Conservation (phyloP, 768 basidiomycete species). For the Auricularia auricula-judae region DNA sequence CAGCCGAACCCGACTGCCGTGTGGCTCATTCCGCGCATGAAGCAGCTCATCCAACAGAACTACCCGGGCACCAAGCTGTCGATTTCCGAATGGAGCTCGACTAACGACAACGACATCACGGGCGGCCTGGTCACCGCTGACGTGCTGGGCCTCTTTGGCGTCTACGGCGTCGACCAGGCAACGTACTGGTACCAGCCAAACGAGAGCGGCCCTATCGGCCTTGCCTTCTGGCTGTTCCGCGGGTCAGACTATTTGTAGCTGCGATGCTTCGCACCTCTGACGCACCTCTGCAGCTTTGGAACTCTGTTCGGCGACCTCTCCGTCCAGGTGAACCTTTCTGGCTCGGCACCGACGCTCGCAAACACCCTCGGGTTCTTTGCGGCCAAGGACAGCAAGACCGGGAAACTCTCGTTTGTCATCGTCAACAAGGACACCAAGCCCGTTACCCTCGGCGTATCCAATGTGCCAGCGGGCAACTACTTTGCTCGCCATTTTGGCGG, state of each 20-base stretch:
- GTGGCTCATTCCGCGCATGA: conserved; percentile 38
- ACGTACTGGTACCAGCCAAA: conserved; percentile 36
- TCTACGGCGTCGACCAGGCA: conserved; percentile 36
- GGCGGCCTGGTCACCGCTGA: conserved; percentile 45
- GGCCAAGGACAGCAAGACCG: conserved; percentile 22
- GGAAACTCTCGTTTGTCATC: conserved; percentile 32
- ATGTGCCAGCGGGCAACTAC: conserved; percentile 38
- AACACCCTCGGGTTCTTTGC: conserved; percentile 37
- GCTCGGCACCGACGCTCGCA: conserved; percentile 19
- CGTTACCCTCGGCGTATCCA: conserved; percentile 29
- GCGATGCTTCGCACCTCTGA: not conserved
- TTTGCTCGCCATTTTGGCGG: conserved; percentile 49
- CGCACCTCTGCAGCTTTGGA: conserved; percentile 25
- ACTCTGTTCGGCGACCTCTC: conserved; percentile 33
- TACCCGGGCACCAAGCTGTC: conserved; percentile 48
- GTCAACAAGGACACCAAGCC: conserved; percentile 40
- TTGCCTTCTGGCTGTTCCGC: conserved; percentile 47
- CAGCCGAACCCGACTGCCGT: conserved; percentile 35
- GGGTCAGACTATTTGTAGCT: conserved; percentile 23
- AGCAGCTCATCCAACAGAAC: conserved; percentile 33
- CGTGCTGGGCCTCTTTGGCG: conserved; percentile 39
- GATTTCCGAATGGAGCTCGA: conserved; percentile 42
- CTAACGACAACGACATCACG: conserved; percentile 38
- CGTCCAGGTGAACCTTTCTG: conserved; percentile 34
- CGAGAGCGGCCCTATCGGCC: conserved; percentile 35